Conservation (phyloP, 441 rosid species). For the Pelargonium myrrhifolium region DNA sequence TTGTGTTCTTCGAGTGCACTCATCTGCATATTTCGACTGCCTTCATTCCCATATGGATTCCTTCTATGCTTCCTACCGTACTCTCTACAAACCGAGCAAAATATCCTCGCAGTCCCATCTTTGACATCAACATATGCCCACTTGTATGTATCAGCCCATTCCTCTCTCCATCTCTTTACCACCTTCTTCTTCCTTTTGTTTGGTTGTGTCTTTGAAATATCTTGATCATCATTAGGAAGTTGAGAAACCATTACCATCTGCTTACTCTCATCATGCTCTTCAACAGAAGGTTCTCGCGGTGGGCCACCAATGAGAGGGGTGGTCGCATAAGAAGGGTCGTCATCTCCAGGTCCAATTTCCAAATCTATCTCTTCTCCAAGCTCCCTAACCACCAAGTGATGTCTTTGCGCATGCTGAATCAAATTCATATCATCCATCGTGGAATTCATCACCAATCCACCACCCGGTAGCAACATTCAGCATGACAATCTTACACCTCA, state of each 20-base stretch:
- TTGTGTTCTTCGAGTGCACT: constrained; percentile 98
- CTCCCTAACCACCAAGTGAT: constrained; percentile 84
- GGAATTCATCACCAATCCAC: constrained; percentile 86
- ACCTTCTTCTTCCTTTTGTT: constrained; percentile 92
- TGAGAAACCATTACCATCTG: constrained; percentile 71
- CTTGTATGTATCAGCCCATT: constrained; percentile 99
- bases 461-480: constrained; percentile 82
- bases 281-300: constrained; percentile 63
- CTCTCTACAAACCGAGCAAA: constrained; percentile 93
- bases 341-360: constrained; percentile 94
- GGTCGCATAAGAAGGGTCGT: constrained; percentile 72
- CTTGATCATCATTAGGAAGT: constrained; percentile 58
- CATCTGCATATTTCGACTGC: constrained; percentile 99
- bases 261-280: constrained; percentile 80
- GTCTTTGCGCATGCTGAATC: constrained; percentile 95
- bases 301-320: constrained; percentile 62
- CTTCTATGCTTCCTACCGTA: constrained; percentile 96
- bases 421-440: constrained; percentile 93
- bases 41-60: constrained; percentile 98
- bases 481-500: constrained; percentile 48
- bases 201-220: constrained; percentile 56
- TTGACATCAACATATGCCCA: constrained; percentile 98
- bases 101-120: constrained; percentile 95
- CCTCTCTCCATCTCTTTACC: constrained; percentile 99
- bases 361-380: constrained; percentile 96